Evolutionary conservation across 2,329 filamentous ascomycete species (phyloP).

Genomic region (Trichoderma atrobrunneum): DNA sequence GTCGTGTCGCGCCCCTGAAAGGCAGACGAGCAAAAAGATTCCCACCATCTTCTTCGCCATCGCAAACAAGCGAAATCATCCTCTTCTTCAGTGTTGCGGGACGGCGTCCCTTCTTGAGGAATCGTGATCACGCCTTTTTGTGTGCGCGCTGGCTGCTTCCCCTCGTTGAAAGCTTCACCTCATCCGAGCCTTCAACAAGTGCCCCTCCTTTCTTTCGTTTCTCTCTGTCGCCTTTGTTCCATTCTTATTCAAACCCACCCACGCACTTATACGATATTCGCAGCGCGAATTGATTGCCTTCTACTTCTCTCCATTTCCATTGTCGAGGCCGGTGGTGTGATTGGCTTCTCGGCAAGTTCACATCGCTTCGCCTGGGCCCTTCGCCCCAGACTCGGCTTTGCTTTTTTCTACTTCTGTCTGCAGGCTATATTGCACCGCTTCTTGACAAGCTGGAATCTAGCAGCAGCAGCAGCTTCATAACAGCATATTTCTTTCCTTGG

Average conservation of each 20-base stretch:
- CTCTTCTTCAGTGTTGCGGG: conserved; percentile 9
- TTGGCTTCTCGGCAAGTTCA: conserved; percentile 4
- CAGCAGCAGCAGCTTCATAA: neutral
- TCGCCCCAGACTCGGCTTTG: conserved; percentile 2
- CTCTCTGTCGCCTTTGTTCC: conserved; percentile 17
- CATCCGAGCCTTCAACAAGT: neutral
- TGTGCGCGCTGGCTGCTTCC: conserved; percentile 13
- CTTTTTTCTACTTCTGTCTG: conserved; percentile 6
- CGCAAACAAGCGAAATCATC: conserved; percentile 16
- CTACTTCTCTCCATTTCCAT: neutral
- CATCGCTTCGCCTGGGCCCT: neutral
- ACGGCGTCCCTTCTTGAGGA: conserved; percentile 5
- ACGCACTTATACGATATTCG: conserved; percentile 12
- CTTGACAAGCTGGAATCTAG: neutral
- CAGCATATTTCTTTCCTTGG: neutral
- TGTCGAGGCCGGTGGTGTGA: neutral
- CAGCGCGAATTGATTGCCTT: conserved; percentile 14
- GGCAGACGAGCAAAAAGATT: conserved; percentile 12
- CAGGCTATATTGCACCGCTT: neutral
- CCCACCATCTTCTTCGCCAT: conserved; percentile 11
- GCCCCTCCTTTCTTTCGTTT: conserved; percentile 12
- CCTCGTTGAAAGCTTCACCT: conserved; percentile 4
- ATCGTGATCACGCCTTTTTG: conserved; percentile 9
- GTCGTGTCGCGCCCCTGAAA: conserved; percentile 15
- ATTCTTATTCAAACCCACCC: neutral